A percentile compares a stretch with the other conserved stretches of the same genome.
Conservation (phyloP, 495 filamentous ascomycete genomes). For the Penicillium odoratum region DNA sequence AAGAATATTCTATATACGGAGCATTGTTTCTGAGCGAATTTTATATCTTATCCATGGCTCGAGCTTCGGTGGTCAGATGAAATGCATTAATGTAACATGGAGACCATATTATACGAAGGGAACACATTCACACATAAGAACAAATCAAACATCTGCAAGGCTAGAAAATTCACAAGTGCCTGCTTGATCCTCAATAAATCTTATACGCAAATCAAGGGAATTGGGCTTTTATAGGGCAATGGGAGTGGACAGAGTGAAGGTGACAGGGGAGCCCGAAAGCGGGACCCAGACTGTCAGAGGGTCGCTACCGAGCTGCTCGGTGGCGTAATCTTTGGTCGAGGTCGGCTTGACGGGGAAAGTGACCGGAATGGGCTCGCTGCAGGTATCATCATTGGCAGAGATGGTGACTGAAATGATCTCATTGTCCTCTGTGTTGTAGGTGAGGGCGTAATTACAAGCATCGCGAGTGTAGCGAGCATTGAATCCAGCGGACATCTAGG, state of each 20-base stretch:
- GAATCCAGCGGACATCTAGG: constrained; percentile 48
- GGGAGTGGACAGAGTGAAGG: constrained; percentile 49
- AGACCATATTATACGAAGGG: neutral
- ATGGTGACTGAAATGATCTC: constrained; percentile 55
- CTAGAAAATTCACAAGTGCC: neutral
- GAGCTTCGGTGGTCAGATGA: neutral
- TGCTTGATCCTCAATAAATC: neutral
- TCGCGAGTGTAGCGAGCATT: constrained; percentile 54
- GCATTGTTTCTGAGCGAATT: too few relatives aligned
- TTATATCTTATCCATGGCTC: too few relatives aligned
- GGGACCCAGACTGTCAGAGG: constrained; percentile 60
- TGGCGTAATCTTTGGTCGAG: constrained; percentile 43
- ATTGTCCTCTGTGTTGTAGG: constrained; percentile 41
- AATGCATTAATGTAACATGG: neutral
- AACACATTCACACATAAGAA: neutral
- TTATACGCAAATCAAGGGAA: neutral
- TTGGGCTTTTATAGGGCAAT: constrained; percentile 31
- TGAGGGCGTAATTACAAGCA: constrained; percentile 51
- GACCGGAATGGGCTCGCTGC: constrained; percentile 53
- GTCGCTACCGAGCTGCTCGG: constrained; percentile 58
- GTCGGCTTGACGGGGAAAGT: constrained; percentile 51
- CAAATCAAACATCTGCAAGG: neutral
- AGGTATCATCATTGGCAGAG: constrained; percentile 51
- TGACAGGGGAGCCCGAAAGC: constrained; percentile 52
- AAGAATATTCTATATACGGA: too few relatives aligned